Evolutionary conservation across 345 rosid genomes (phyloP).

Genomic region (Ceriops decandra): DNA sequence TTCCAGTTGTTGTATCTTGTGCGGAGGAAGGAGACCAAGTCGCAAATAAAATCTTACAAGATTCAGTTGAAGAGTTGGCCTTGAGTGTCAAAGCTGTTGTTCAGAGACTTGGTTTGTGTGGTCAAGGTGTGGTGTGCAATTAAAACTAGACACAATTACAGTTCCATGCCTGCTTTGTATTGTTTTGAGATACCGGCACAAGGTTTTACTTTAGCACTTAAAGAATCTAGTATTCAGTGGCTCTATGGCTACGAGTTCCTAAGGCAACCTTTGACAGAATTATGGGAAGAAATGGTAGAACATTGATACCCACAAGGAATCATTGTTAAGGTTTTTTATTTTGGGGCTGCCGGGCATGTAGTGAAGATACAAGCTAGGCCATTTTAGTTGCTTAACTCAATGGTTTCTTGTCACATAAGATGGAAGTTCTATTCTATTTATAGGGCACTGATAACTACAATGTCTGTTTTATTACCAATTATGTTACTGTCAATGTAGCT

Average conservation of each 20-base stretch:
- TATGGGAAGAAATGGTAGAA: neutral
- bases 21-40: constrained; percentile 72
- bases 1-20: constrained; percentile 65
- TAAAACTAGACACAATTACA: neutral
- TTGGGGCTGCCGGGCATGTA: neutral
- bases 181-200: neutral
- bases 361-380: neutral
- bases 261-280: neutral
- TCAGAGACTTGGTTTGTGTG: constrained; percentile 56
- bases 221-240: neutral
- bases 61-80: constrained; percentile 61
- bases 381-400: neutral
- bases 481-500: too few species aligned
- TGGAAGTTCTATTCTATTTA: too few species aligned
- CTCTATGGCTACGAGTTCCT: neutral
- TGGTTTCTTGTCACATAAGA: too few species aligned
- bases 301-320: neutral
- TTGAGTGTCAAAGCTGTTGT: constrained; percentile 75
- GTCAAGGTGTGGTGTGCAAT: constrained; percentile 40
- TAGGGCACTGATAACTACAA: too few species aligned
- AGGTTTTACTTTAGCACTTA: neutral
- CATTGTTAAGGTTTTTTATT: neutral
- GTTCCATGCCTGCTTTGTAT: neutral
- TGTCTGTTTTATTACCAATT: too few species aligned
- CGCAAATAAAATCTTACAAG: constrained; percentile 50